These are phyloP conservation scores for Zoysia matrella DNA, from an alignment of 202 grass and related monocot genomes.

Conservation along the genomic window DNA sequence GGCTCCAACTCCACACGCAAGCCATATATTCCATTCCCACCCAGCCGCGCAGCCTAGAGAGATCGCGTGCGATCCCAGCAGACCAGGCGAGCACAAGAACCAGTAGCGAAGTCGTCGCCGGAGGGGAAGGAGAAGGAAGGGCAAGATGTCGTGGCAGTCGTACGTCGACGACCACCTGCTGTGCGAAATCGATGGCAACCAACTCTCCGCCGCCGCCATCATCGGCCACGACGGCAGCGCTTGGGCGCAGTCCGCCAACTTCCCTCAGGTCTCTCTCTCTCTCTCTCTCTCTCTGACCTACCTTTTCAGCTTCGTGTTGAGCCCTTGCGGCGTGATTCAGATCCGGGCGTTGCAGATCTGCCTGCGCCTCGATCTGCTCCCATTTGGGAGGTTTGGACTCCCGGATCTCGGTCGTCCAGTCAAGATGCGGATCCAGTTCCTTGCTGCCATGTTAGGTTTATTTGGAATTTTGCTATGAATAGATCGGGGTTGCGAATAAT, in stretches of 20 bases:
- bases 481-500: not conserved
- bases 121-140: constrained; percentile 14
- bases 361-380: not conserved
- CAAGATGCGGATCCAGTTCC: constrained; percentile 47
- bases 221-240: constrained; percentile 67
- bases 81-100: constrained; percentile 24
- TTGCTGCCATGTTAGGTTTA: not conserved
- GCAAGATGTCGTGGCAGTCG: constrained; percentile 15
- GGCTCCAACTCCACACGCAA: constrained; percentile 37
- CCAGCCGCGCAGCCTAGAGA: constrained; percentile 40
- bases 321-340: not conserved
- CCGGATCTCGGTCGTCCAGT: constrained; percentile 10
- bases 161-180: constrained; percentile 63
- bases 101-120: constrained; percentile 39
- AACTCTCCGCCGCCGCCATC: constrained; percentile 74
- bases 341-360: constrained; percentile 42
- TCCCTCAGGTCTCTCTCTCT: constrained; percentile 22
- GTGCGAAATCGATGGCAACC: constrained; percentile 78
- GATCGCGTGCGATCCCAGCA: constrained; percentile 49
- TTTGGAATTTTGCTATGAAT: not conserved
- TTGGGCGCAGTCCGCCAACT: constrained; percentile 64
- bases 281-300: no score
- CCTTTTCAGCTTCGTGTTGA: not conserved
- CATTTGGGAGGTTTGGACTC: constrained; percentile 28
- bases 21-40: constrained; percentile 52